Evolutionary conservation across 495 filamentous ascomycete genomes (phyloP), one percentile per base, ranked within the genome.

Genomic region (Hypoxylon trugodes): DNA sequence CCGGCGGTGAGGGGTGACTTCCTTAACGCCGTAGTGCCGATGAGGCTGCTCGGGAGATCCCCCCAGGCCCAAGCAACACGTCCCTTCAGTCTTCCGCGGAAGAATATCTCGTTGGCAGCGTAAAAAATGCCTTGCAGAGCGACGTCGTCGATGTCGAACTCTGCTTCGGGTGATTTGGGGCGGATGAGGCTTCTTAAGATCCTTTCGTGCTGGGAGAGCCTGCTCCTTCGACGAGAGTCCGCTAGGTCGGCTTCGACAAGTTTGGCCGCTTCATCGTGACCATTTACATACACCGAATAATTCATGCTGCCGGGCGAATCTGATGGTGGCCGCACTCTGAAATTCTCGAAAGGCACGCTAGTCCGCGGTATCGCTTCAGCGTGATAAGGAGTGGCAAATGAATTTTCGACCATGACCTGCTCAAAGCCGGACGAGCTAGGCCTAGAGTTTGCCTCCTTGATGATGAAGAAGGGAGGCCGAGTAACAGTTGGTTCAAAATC

Each of bases 61-160:
- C 75, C 69, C 81, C 81, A 85, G 42, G 80, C 76, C 81, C 82
- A 84, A 22, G 69, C 61, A n/a, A 85, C 83, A 10, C 82, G 71
- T 28, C 79, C 75, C 38, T 71, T 73, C 9, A 85, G 68, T 4
- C 69, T 70, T n/a, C 79, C 78, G 61, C 73, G 71, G 69, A 84
- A 85, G 73, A 85, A 84, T 40, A 85, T 73, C 40, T 79, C 74
- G 69, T 85, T 82, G 15, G 75, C 77, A 21, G 81, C 77, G 15
- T 73, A 79, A 62, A 85, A 80, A 47, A 84, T 81, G 63, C 72
- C 73, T 25, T 76, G 69, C 2, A 85, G 75, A 8, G 77, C 76
- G 12, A 77, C 73, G 63, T 82, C 77, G 72, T 82, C 80, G n/a
- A 82, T 74, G 22, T 72, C 72, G 45, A 78, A 76, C 42, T 77